Evolutionary conservation across 2,329 filamentous ascomycete species (phyloP), one percentile per base, ranked within the genome.

Genomic region (Lecanosticta acicola): DNA sequence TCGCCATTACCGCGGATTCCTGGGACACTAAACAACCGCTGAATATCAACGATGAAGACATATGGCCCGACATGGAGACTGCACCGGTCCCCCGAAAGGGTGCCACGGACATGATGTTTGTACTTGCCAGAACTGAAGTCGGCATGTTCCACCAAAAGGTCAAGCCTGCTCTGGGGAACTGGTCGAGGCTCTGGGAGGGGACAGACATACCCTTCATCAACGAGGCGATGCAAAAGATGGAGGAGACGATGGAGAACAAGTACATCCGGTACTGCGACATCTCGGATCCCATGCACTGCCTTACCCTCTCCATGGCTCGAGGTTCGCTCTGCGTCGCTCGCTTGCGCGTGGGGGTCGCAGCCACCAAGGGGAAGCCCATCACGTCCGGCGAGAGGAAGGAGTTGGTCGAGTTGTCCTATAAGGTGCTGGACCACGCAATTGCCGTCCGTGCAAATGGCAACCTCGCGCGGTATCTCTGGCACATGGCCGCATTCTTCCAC

Each of bases 101-200:
- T 1, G 61, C 75, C 1, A 81, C 79, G 0, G 80, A 83, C 5
- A 68, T 66, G 39, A 72, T 72, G 51, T 72, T 71, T 58, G 71
- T 68, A 49, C 59, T 70, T 8, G 65, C 71, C 2, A 63, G 72
- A 21, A 65, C 66, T 19, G 63, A 69, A 32, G 60, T 73, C 3
- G 70, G 68, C 3, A 63, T 65, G 11, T 69, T 71, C 40, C 64
- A 72, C 51, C 48, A 56, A 18, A 56, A 55, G 19, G 38, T 46
- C 26, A 49, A 46, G 32, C 50, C 55, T 4, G 50, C 50, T n/a
- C 16, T 54, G 3, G 53, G 57, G 16, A 44, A 52, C 11, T 54
- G 48, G 50, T 47, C 46, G 2, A 44, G 49, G 26, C 19, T 57
- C 1, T 58, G 54, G 51, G 49, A 59, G 14, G 33, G 42, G 5